These are phyloP conservation scores for Xylariaceae sp. DNA, from an alignment of 2,329 filamentous ascomycete genomes.

Conservation along the genomic window DNA sequence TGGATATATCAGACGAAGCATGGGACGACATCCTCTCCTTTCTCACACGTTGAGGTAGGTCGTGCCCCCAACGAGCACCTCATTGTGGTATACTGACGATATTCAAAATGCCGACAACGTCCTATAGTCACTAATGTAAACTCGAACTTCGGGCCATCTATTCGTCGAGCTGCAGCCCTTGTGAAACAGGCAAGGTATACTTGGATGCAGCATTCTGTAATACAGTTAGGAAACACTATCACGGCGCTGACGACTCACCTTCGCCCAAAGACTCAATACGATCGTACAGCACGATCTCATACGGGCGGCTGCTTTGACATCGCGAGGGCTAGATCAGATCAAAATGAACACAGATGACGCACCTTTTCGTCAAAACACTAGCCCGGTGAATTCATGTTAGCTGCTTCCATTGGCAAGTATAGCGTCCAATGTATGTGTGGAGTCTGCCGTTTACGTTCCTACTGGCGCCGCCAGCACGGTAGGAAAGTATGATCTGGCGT, in stretches of 20 bases:
- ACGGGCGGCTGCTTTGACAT: slow-evolving; percentile 8
- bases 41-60: background rate
- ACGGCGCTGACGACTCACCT: slow-evolving; percentile 7
- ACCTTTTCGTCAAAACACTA: background rate
- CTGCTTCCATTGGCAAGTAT: background rate
- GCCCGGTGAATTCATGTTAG: background rate
- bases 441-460: background rate
- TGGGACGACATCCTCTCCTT: background rate
- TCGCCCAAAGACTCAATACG: background rate
- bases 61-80: background rate
- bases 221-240: slow-evolving; percentile 6
- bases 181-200: slow-evolving; percentile 8
- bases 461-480: background rate
- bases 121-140: background rate
- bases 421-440: background rate
- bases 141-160: background rate
- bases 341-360: slow-evolving; percentile 10
- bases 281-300: slow-evolving; percentile 1
- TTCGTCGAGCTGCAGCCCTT: background rate
- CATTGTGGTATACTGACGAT: background rate
- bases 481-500: background rate
- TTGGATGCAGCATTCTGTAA: background rate
- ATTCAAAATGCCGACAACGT: background rate
- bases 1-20: slow-evolving; percentile 29
- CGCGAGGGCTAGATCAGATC: slow-evolving; percentile 5